phyloP scores from a whole-genome alignment of 306 rosid species.

The Aeschynomene evenia region DNA sequence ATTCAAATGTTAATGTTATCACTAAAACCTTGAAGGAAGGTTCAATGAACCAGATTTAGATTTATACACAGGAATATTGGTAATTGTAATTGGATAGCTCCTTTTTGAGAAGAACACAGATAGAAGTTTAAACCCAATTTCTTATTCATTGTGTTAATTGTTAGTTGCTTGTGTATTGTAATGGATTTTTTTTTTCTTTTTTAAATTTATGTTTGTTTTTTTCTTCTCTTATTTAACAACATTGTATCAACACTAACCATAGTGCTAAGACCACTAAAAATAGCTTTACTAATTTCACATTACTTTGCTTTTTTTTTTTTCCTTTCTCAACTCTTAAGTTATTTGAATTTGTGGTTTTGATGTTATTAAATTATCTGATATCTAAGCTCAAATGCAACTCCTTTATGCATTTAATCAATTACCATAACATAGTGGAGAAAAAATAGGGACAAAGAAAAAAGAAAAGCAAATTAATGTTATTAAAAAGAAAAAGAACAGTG shows the following conservation, averaged over 20 bases:
- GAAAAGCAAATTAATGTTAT: not conserved
- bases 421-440: not conserved
- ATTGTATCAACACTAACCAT: too few species aligned
- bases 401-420: too few species aligned
- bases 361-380: not conserved
- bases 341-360: not conserved
- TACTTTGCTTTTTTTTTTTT: not conserved
- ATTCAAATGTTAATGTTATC: conserved; percentile 20
- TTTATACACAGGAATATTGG: conserved; percentile 32
- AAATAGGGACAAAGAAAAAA: not conserved
- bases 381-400: not conserved
- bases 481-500: conserved; percentile 9
- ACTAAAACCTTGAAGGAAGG: conserved; percentile 29
- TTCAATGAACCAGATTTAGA: conserved; percentile 39
- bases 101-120: conserved; percentile 12
- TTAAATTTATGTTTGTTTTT: conserved; percentile 14
- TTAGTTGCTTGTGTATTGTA: conserved; percentile 15
- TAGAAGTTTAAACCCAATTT: conserved; percentile 10
- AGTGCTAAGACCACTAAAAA: not conserved
- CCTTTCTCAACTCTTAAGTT: not conserved
- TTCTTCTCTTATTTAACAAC: not conserved
- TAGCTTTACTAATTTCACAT: not conserved
- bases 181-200: conserved; percentile 17
- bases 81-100: conserved; percentile 49
- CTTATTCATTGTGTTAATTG: not conserved